Evolutionary conservation across 345 rosid species (phyloP).

Genomic region (Citrus inodora): DNA sequence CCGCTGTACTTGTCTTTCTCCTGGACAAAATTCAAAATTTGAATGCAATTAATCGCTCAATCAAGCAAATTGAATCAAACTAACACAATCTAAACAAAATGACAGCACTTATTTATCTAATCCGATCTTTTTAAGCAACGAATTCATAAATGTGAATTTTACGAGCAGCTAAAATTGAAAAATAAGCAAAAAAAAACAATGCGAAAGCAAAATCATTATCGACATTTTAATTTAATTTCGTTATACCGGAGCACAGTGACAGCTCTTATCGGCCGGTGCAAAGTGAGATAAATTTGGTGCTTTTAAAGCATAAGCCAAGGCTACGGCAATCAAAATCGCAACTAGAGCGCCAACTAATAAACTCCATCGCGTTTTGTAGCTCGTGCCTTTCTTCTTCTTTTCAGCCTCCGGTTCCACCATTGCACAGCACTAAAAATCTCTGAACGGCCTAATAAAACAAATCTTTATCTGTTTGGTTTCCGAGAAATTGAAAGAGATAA

Average conservation of each 20-base stretch:
- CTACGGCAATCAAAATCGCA: constrained; percentile 39
- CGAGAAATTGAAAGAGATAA: constrained; percentile 6
- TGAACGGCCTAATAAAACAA: not conserved
- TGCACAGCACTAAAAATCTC: not conserved
- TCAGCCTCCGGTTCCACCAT: constrained; percentile 37
- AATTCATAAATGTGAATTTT: not conserved
- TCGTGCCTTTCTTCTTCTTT: constrained; percentile 16
- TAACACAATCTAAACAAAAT: not conserved
- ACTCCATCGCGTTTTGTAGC: constrained; percentile 25
- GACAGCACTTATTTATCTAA: constrained; percentile 46
- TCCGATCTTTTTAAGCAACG: not conserved
- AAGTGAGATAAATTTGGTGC: constrained; percentile 25
- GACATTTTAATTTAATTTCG: constrained; percentile 2
- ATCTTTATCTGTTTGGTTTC: not conserved
- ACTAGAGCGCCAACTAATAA: constrained; percentile 41
- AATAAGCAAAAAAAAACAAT: not conserved
- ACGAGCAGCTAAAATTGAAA: not conserved
- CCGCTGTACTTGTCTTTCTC: constrained; percentile 42
- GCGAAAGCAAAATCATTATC: not conserved
- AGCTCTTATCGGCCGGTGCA: constrained; percentile 30
- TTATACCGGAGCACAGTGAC: constrained; percentile 60
- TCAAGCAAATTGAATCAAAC: not conserved
- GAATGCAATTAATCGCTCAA: not conserved
- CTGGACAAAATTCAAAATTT: not conserved
- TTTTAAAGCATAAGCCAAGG: constrained; percentile 28